These are phyloP conservation scores for Pseudogymnoascus sp. DNA, from an alignment of 2,329 filamentous ascomycete genomes.

Conservation along the genomic window DNA sequence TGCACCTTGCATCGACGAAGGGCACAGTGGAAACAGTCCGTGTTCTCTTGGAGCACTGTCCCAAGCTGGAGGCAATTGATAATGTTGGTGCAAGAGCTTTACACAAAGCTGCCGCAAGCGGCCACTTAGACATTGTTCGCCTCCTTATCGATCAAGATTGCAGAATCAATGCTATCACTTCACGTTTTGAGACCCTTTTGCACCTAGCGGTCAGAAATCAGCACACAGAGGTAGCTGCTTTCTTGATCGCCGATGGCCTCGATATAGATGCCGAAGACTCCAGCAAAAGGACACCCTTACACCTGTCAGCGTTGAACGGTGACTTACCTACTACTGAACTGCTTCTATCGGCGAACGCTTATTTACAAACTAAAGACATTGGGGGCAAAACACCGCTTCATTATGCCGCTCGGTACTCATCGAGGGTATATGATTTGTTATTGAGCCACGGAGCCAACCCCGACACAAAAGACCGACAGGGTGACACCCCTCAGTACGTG, in stretches of 20 bases:
- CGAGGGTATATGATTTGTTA: neutral
- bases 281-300: neutral
- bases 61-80: neutral
- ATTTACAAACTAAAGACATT: neutral
- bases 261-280: neutral
- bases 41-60: neutral
- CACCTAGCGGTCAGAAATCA: neutral
- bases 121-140: neutral
- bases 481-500: constrained; percentile 48
- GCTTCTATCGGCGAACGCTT: neutral
- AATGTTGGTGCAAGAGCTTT: neutral
- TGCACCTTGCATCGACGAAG: neutral
- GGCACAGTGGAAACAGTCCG: neutral
- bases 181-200: neutral
- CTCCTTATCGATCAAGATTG: neutral
- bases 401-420: neutral
- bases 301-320: neutral
- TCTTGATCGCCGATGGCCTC: neutral
- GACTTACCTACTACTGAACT: neutral
- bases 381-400: neutral
- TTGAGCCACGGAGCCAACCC: neutral
- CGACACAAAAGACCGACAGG: constrained; percentile 30
- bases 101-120: neutral
- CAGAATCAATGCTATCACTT: neutral
- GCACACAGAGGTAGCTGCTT: neutral